Evolutionary conservation across 495 filamentous ascomycete genomes (phyloP), one percentile per base, ranked within the genome.

Genomic region (Bryoglossum gracile): DNA sequence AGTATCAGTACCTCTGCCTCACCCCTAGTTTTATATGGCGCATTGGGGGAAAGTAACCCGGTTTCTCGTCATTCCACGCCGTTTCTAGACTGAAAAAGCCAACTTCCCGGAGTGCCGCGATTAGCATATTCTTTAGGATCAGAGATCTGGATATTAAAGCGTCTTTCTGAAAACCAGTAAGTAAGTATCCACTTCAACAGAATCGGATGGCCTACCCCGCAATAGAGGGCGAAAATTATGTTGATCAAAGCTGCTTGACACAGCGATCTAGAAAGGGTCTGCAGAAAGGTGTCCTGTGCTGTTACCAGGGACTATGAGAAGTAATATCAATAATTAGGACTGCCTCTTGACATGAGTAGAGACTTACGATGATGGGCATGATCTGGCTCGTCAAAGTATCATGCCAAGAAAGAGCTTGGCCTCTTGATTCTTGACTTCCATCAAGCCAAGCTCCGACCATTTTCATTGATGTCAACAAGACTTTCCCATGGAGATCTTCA

Each of bases 371-470:
- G 43, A 24, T 32, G 21, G 38, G 30, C 5, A 39, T 6, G 0
- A 49, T 44, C 14, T 50, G 25, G n/a, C 9, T 9, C 3, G 45
- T 21, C 25, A 60, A 40, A 3, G 34, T 25, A 2, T 45, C 24
- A 45, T 56, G 50, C 14, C 39, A 18, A 36, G 16, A 25, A 14
- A 51, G 21, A 32, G 57, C 53, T 19, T 39, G n/a, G 9, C 42
- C 17, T 43, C 32, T 51, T 6, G 57, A 46, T 4, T 51, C 46
- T 21, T 14, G 4, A 39, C 24, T 53, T 6, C 45, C 43, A 5
- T 33, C n/a, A 38, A 56, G 16, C 46, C 53, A 60, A 19, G 57
- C 57, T 16, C 57, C 57, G 13, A 60, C 46, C 57, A 60, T 56
- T 19, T 35, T 48, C 30, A 60, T 48, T 9, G 53, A 50, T n/a